These are phyloP conservation scores for Boletus pseudo-olivaceus DNA, from an alignment of 768 basidiomycete species.

Conservation along the genomic window DNA sequence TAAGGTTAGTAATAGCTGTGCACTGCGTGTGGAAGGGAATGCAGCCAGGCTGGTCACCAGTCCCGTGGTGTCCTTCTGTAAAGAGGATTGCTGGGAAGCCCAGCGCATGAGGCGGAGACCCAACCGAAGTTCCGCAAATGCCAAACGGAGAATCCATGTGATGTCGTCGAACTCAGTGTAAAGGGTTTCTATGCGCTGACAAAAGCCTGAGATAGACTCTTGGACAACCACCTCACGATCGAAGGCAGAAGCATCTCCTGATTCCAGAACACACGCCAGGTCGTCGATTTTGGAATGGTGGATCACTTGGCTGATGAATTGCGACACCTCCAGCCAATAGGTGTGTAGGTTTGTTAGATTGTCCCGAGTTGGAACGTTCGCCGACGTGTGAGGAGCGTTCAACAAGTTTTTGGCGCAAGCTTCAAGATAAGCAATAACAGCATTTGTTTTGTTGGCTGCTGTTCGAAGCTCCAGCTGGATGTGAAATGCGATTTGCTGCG, in stretches of 20 bases:
- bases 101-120: conserved; percentile 60
- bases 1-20: conserved; percentile 33
- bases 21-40: conserved; percentile 53
- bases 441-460: conserved; percentile 55
- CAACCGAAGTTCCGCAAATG: conserved; percentile 62
- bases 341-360: conserved; percentile 50
- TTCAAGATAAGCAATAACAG: conserved; percentile 45
- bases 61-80: conserved; percentile 17
- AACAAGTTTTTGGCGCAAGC: conserved; percentile 29
- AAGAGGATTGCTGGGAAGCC: conserved; percentile 16
- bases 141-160: conserved; percentile 58
- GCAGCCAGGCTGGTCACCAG: conserved; percentile 38
- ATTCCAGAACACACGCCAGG: conserved; percentile 40
- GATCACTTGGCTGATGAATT: conserved; percentile 65
- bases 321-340: conserved; percentile 74
- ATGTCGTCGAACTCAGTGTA: conserved; percentile 77
- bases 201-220: conserved; percentile 74
- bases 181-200: conserved; percentile 60
- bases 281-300: conserved; percentile 45
- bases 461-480: conserved; percentile 48
- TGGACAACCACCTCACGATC: conserved; percentile 72
- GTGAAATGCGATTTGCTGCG: conserved; percentile 53
- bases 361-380: conserved; percentile 34
- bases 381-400: conserved; percentile 22
- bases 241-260: conserved; percentile 35